These are phyloP conservation scores for Phycomyces blakesleeanus DNA, from an alignment of 192 early-diverging fungal genomes.

Conservation along the genomic window DNA sequence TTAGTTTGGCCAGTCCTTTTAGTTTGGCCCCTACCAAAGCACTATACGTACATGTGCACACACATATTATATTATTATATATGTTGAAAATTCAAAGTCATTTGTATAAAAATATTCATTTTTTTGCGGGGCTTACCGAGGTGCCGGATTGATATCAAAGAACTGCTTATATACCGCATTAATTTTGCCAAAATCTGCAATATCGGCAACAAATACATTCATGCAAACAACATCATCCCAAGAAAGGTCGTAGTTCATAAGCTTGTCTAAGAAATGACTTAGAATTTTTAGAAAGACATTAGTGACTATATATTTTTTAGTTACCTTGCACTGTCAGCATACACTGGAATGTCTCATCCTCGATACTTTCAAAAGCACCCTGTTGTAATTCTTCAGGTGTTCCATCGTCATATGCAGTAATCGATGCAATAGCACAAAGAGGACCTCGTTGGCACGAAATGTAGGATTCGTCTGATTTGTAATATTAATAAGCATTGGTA, in stretches of 20 bases:
- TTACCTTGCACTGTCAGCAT: slow-evolving; percentile 39
- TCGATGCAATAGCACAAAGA: slow-evolving; percentile 38
- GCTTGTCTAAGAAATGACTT: slow-evolving; percentile 27
- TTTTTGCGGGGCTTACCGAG: slow-evolving; percentile 43
- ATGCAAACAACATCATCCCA: slow-evolving; percentile 63
- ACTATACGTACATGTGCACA: slow-evolving; percentile 31
- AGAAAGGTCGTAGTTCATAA: slow-evolving; percentile 34
- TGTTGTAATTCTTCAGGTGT: background rate
- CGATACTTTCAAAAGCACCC: slow-evolving; percentile 26
- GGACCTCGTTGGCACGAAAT: background rate
- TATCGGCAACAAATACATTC: slow-evolving; percentile 63
- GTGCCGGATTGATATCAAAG: slow-evolving; percentile 70
- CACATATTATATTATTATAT: no score
- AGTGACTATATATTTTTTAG: background rate
- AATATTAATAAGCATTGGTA: no score
- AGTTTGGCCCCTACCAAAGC: slow-evolving; percentile 58
- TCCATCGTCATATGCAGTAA: slow-evolving; percentile 37
- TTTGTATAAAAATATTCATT: background rate
- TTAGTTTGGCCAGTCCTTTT: slow-evolving; percentile 39
- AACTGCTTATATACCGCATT: slow-evolving; percentile 65
- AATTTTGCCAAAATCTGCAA: slow-evolving; percentile 59
- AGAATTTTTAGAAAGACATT: no score
- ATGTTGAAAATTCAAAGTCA: no score
- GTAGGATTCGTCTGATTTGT: background rate
- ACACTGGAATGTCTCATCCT: slow-evolving; percentile 46